Conservation (phyloP, 768 basidiomycete species). For the Kwoniella dendrophila region DNA sequence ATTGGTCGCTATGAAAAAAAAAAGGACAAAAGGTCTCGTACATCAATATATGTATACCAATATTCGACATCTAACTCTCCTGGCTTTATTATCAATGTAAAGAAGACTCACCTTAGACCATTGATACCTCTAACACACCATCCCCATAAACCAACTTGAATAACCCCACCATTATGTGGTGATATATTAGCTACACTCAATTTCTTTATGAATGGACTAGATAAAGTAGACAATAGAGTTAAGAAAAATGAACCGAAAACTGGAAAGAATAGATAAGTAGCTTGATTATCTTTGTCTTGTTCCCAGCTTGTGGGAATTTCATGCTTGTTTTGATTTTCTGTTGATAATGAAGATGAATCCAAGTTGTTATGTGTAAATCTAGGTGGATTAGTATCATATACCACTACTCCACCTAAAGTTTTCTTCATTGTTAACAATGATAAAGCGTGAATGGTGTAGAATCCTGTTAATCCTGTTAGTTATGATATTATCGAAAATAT, state of each 20-base stretch:
- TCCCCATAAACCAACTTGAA: constrained; percentile 41
- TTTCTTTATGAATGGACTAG: constrained; percentile 37
- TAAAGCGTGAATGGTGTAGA: not conserved
- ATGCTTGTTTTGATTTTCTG: not conserved
- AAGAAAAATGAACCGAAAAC: constrained; percentile 33
- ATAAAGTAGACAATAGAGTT: constrained; percentile 30
- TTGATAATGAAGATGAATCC: not conserved
- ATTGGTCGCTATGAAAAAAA: constrained; percentile 13
- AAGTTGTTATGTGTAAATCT: constrained; percentile 2
- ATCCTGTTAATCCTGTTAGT: not conserved
- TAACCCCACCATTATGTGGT: constrained; percentile 14
- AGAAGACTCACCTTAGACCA: constrained; percentile 23
- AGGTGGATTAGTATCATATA: constrained; percentile 32
- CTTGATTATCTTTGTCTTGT: constrained; percentile 42
- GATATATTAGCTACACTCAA: constrained; percentile 28
- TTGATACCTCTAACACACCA: constrained; percentile 36
- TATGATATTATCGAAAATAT: too few relatives aligned
- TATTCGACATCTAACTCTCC: not conserved
- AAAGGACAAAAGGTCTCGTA: not conserved
- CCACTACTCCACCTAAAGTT: constrained; percentile 21
- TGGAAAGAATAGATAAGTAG: constrained; percentile 46
- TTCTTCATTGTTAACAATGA: constrained; percentile 23
- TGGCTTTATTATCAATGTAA: too few relatives aligned
- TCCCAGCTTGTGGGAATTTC: not conserved
- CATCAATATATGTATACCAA: not conserved